Evolutionary conservation across 2,329 filamentous ascomycete species (phyloP), one percentile per base, ranked within the genome.

Genomic region (Ophiostoma montium): DNA sequence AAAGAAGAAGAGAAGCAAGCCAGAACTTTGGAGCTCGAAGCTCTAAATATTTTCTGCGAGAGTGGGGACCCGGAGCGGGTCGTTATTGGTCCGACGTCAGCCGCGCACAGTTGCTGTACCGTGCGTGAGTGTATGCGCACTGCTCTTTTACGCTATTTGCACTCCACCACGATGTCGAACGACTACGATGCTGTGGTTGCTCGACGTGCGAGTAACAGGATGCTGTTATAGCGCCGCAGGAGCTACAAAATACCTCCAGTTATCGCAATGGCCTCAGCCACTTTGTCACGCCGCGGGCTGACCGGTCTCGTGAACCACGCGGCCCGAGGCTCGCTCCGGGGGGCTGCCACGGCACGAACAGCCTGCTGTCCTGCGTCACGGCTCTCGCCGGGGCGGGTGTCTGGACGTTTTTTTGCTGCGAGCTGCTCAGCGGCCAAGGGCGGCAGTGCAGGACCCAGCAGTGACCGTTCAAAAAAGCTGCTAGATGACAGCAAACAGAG

Each of bases 401-500:
- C 23, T 11, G 5, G 23, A 11, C 21, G 39, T 15, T 23, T 16
- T 15, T 30, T 42, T 23, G 30, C 21, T 30, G 38, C 36, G 5
- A 42, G 38, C 38, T 42, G 11, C 21, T 16, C 12, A 15, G 5
- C 11, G 38, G 38, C 19, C 19, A 42, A 27, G n/a, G n/a, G n/a
- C n/a, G 23, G 23, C 23, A 5, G 5, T 8, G 23, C 8, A 27
- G 23, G 4, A 43, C 27, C 30, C 8, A 36, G 27, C 18, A n/a
- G 16, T 23, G 39, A 35, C 13, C 35, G 19, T 9, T 16, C 46
- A 16, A 48, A 48, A 19, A 16, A 21, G 30, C 21, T 30, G 39
- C 15, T 23, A 8, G 39, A 42, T 21, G 61, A 63, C 4, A 73
- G 67, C 53, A 72, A 71, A 54, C 63, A 67, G 52, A 65, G 64